Conservation (phyloP, 768 basidiomycete species). For the Rhodosporidiobolus sp. region DNA sequence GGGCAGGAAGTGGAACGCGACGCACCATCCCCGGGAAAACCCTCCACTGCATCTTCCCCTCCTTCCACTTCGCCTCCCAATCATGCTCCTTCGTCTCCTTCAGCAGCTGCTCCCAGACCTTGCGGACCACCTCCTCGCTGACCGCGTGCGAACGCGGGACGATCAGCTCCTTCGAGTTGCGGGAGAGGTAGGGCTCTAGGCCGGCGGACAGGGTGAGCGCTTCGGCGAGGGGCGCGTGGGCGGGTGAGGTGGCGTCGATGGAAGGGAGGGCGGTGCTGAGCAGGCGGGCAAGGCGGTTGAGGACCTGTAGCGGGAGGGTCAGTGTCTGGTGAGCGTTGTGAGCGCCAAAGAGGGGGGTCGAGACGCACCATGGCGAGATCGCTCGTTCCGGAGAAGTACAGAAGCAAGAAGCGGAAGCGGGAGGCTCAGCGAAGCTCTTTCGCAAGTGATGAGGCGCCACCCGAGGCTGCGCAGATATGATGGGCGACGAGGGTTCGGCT, state of each 20-base stretch:
- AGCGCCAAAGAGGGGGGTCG: no score
- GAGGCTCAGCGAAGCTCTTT: no score
- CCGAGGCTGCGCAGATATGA: no score
- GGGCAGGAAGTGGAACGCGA: neutral
- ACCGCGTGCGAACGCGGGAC: neutral
- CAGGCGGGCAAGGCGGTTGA: slow-evolving; percentile 5
- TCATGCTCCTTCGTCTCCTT: slow-evolving; percentile 13
- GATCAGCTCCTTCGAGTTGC: slow-evolving; percentile 20
- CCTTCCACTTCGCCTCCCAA: slow-evolving; percentile 19
- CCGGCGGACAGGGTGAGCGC: neutral
- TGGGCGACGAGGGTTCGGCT: no score
- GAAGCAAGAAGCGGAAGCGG: no score
- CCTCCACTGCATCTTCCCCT: slow-evolving; percentile 11
- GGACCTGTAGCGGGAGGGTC: no score
- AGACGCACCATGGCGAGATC: no score
- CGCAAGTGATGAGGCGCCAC: no score
- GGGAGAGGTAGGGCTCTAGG: slow-evolving; percentile 26
- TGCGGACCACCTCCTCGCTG: neutral
- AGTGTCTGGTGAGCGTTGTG: no score
- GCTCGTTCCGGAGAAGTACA: no score
- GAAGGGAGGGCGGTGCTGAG: slow-evolving; percentile 8
- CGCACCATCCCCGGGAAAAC: neutral
- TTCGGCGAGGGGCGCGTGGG: neutral
- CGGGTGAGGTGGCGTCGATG: neutral
- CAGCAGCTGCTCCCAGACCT: slow-evolving; percentile 17